Evolutionary conservation across 2,329 filamentous ascomycete species (phyloP).

Genomic region (Nigrograna mackinnonii): DNA sequence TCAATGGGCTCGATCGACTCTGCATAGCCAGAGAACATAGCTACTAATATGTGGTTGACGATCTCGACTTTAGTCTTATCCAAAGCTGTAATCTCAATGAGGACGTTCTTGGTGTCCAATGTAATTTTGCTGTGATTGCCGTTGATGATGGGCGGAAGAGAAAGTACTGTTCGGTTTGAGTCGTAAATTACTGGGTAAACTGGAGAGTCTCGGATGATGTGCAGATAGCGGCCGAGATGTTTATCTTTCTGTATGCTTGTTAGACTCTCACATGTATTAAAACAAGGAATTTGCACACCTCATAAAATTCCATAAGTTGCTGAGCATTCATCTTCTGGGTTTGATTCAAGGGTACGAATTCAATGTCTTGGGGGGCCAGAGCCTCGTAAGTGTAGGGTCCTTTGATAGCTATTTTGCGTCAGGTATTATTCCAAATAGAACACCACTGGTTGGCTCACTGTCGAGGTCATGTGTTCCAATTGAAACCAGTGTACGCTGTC

Average conservation of each 20-base stretch:
- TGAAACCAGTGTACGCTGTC: conserved; percentile 90
- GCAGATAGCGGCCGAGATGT: conserved; percentile 85
- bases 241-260: conserved; percentile 83
- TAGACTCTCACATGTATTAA: too few species aligned
- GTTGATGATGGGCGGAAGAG: conserved; percentile 97
- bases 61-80: conserved; percentile 97
- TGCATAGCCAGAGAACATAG: conserved; percentile 96
- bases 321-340: conserved; percentile 82
- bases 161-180: conserved; percentile 83
- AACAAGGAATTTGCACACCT: conserved; percentile 53
- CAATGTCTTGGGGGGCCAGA: conserved; percentile 85
- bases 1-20: conserved; percentile 93
- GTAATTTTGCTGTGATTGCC: conserved; percentile 96
- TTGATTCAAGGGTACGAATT: conserved; percentile 90
- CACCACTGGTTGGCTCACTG: conserved; percentile 44
- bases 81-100: conserved; percentile 96
- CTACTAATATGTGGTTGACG: conserved; percentile 90
- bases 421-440: conserved; percentile 11
- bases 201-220: conserved; percentile 91
- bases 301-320: conserved; percentile 93
- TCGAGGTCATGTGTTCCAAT: conserved; percentile 98
- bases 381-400: conserved; percentile 98
- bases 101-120: conserved; percentile 85
- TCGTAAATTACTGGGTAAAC: conserved; percentile 97
- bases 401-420: conserved; percentile 61